Conservation (phyloP, 225 moss, liverwort and hornwort species). For the Climacium dendroides region DNA sequence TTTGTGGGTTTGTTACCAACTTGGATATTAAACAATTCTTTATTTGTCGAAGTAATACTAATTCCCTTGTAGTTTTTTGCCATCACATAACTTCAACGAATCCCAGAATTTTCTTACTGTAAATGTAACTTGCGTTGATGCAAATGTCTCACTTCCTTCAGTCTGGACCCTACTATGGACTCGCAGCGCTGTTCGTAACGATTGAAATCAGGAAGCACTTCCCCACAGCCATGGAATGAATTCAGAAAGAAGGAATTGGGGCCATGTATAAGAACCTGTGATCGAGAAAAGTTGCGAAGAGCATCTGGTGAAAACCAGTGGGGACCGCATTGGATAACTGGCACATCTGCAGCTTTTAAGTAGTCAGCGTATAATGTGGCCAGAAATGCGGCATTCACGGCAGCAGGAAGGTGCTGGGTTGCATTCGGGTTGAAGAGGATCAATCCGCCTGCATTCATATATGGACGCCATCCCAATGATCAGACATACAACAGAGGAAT, state of each 20-base stretch:
- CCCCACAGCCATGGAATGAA: neutral
- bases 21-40: neutral
- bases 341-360: constrained; percentile 41
- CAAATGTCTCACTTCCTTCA: neutral
- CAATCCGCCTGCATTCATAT: constrained; percentile 40
- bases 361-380: constrained; percentile 76
- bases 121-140: neutral
- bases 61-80: neutral
- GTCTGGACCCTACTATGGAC: neutral
- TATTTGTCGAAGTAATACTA: neutral
- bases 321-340: constrained; percentile 51
- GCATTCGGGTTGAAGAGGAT: constrained; percentile 45
- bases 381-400: constrained; percentile 62
- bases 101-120: neutral
- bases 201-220: neutral
- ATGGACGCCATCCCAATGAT: neutral
- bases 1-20: too few relatives aligned
- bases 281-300: constrained; percentile 47
- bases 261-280: constrained; percentile 26
- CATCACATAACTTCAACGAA: neutral
- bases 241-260: neutral
- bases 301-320: neutral
- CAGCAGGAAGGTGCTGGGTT: constrained; percentile 59
- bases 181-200: neutral
- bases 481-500: neutral